A percentile compares a stretch with the other conserved stretches of the same genome.
Evolutionary conservation across 129 eudicot genomes (phyloP).

Genomic region (Ambrosia artemisiifolia): DNA sequence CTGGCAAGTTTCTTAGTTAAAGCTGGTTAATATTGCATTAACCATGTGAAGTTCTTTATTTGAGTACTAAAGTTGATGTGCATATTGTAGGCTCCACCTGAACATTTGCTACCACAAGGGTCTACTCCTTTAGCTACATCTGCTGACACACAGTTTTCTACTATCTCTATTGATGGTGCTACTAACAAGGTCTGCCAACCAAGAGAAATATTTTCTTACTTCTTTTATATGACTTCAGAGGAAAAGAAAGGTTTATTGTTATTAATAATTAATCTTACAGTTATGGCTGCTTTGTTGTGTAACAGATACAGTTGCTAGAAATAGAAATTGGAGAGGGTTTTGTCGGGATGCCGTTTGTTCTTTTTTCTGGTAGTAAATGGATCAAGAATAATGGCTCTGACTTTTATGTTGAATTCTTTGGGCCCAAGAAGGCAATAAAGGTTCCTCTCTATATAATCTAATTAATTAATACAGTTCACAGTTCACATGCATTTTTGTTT

Average conservation of each 20-base stretch:
- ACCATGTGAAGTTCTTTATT: neutral
- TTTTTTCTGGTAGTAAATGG: slow-evolving; percentile 75
- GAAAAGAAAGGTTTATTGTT: neutral
- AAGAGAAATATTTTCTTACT: neutral
- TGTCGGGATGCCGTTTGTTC: slow-evolving; percentile 95
- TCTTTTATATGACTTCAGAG: neutral
- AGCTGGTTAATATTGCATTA: neutral
- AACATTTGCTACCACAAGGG: slow-evolving; percentile 58
- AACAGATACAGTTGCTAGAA: slow-evolving; percentile 61
- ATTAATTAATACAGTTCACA: slow-evolving; percentile 8
- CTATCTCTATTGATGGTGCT: slow-evolving; percentile 42
- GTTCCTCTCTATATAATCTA: slow-evolving; percentile 29
- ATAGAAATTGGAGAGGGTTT: slow-evolving; percentile 64
- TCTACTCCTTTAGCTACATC: slow-evolving; percentile 52
- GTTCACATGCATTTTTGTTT: slow-evolving; percentile 11
- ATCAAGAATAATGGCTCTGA: slow-evolving; percentile 78
- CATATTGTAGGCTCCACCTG: slow-evolving; percentile 68
- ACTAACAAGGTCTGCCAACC: slow-evolving; percentile 47
- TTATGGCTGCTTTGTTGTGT: slow-evolving; percentile 17
- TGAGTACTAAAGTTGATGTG: slow-evolving; percentile 7
- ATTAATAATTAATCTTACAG: neutral
- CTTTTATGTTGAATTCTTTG: slow-evolving; percentile 64
- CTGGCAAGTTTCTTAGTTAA: slow-evolving; percentile 40
- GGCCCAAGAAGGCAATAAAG: slow-evolving; percentile 45
- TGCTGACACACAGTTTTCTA: slow-evolving; percentile 63